phyloP scores from a whole-genome alignment of 768 basidiomycete species.

The Nevesoporus exiguus region DNA sequence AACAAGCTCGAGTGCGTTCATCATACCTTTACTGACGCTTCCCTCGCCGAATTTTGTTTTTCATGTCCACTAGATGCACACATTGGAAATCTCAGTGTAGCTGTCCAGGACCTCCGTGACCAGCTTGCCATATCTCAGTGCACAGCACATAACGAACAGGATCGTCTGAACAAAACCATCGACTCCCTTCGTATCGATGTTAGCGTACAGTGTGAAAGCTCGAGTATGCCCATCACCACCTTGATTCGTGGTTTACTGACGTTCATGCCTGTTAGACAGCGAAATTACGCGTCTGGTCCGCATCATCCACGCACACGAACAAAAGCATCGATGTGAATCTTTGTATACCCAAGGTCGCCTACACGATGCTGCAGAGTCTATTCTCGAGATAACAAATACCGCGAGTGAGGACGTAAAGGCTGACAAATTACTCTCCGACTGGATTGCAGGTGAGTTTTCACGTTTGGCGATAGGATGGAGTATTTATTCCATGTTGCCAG shows the following conservation, averaged over 20 bases:
- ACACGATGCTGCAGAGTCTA: not conserved
- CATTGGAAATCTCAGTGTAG: not conserved
- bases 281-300: not conserved
- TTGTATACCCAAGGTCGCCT: not conserved
- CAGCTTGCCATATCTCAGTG: not conserved
- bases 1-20: not conserved
- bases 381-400: not conserved
- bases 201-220: not conserved
- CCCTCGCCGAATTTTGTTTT: not conserved
- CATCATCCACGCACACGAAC: not conserved
- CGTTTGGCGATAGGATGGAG: rapidly evolving
- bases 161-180: not conserved
- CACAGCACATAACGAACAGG: not conserved
- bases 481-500: not conserved
- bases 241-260: not conserved
- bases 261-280: not conserved
- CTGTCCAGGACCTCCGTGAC: not conserved
- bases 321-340: not conserved
- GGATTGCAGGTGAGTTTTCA: not conserved
- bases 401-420: not conserved
- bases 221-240: not conserved
- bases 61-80: not conserved
- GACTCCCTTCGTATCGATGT: not conserved
- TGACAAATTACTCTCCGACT: not conserved
- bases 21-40: not conserved